Percentiles rank a stretch among this genome's conserved stretches.
Evolutionary conservation across 2,329 filamentous ascomycete genomes (phyloP).

Genomic region (Calycina herbarum): DNA sequence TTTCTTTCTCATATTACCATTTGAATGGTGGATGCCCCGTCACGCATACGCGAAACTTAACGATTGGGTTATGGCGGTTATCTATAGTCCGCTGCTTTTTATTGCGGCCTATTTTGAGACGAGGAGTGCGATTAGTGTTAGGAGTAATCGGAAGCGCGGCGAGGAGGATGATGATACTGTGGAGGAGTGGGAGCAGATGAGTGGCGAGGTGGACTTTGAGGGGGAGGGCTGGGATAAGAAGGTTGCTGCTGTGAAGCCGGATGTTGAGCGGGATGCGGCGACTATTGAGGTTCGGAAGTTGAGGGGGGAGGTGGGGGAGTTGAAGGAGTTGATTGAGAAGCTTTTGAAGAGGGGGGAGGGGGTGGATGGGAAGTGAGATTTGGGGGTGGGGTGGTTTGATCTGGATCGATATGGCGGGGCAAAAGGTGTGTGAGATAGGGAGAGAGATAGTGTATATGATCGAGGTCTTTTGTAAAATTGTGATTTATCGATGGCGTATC

Average conservation of each 20-base stretch:
- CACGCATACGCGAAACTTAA: conserved; percentile 76
- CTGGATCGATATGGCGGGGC: background rate
- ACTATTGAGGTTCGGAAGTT: conserved; percentile 67
- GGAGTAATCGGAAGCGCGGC: conserved; percentile 71
- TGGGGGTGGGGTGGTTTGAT: background rate
- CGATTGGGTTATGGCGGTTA: conserved; percentile 79
- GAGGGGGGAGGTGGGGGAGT: conserved; percentile 56
- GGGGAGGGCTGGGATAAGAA: conserved; percentile 81
- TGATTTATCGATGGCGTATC: background rate
- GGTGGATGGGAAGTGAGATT: background rate
- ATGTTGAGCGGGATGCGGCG: conserved; percentile 76
- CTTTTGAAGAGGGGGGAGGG: conserved; percentile 25
- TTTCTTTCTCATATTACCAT: conserved; percentile 71
- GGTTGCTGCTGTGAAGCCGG: conserved; percentile 73
- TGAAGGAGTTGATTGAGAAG: conserved; percentile 45
- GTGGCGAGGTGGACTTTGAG: conserved; percentile 73
- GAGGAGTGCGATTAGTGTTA: conserved; percentile 64
- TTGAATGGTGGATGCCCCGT: conserved; percentile 95
- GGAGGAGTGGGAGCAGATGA: conserved; percentile 92
- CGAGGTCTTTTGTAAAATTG: background rate
- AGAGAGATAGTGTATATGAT: background rate
- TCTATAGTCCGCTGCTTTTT: conserved; percentile 83
- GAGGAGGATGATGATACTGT: conserved; percentile 86
- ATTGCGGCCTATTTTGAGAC: conserved; percentile 74
- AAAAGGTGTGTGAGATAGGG: background rate